Evolutionary conservation across 2,329 filamentous ascomycete species (phyloP).

Genomic region (Fusarium sp.): DNA sequence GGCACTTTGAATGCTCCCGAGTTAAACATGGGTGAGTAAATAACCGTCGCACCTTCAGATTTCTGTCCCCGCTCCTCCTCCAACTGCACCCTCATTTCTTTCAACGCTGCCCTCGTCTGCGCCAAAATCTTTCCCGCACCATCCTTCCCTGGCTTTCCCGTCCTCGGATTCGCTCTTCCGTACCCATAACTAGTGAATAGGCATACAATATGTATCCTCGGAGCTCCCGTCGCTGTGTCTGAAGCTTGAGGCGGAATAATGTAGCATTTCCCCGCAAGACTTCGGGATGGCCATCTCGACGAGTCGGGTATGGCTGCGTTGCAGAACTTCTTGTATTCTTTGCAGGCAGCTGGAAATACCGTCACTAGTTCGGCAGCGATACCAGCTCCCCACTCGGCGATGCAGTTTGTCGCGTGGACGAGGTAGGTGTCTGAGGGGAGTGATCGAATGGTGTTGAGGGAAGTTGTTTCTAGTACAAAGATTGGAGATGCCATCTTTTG

Average conservation of each 20-base stretch:
- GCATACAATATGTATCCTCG: constrained; percentile 31
- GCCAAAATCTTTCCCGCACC: constrained; percentile 8
- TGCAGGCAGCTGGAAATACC: constrained; percentile 41
- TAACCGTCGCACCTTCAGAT: too few relatives aligned
- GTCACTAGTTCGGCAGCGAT: constrained; percentile 41
- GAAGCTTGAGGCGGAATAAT: constrained; percentile 42
- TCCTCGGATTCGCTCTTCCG: constrained; percentile 17
- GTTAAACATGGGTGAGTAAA: constrained; percentile 38
- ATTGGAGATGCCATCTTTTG: constrained; percentile 5
- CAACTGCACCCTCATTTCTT: constrained; percentile 15
- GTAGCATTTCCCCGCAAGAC: constrained; percentile 40
- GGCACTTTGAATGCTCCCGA: constrained; percentile 30
- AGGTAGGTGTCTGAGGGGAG: constrained; percentile 34
- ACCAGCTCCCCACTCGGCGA: constrained; percentile 45
- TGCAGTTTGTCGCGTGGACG: constrained; percentile 46
- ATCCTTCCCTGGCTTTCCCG: constrained; percentile 30
- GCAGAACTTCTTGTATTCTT: constrained; percentile 40
- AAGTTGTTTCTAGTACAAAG: constrained; percentile 17
- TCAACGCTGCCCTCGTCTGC: constrained; percentile 26
- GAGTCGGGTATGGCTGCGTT: constrained; percentile 19
- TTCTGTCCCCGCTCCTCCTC: too few relatives aligned
- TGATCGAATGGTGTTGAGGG: constrained; percentile 24
- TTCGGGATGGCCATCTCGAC: constrained; percentile 27
- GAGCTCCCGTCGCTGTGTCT: constrained; percentile 34
- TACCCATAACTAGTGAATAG: constrained; percentile 34